Evolutionary conservation across 106 monocot genomes (phyloP).

Genomic region (Acanthochlamys bracteata): DNA sequence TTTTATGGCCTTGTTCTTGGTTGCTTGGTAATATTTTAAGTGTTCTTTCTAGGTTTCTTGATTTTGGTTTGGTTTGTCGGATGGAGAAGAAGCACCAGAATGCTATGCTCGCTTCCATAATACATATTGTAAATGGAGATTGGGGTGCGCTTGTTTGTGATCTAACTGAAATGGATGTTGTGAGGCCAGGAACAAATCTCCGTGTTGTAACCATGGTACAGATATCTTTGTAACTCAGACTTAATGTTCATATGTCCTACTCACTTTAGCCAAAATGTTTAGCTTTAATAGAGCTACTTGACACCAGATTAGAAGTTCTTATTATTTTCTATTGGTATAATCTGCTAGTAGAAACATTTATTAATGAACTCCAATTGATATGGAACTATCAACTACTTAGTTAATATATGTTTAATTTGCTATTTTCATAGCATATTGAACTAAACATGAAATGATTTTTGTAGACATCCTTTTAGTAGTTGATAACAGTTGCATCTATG

Average conservation of each 20-base stretch:
- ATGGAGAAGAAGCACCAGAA: slow-evolving; percentile 88
- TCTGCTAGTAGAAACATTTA: neutral
- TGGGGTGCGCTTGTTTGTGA: slow-evolving; percentile 82
- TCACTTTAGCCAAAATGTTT: neutral
- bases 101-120: slow-evolving; percentile 87
- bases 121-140: slow-evolving; percentile 85
- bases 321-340: neutral
- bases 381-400: no score
- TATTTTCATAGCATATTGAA: no score
- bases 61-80: slow-evolving; percentile 94
- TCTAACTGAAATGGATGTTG: slow-evolving; percentile 75
- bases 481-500: no score
- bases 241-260: neutral
- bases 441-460: no score
- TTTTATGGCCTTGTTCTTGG: neutral
- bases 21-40: neutral
- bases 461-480: no score
- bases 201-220: slow-evolving; percentile 65
- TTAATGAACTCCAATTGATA: no score
- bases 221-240: neutral
- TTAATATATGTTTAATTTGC: no score
- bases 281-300: no score
- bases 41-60: slow-evolving; percentile 63
- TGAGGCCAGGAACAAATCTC: slow-evolving; percentile 55
- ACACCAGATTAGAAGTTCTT: no score